phyloP scores from a whole-genome alignment of 1,139 yeast genomes.

The Hemisphaericaspora lyxosophila region DNA sequence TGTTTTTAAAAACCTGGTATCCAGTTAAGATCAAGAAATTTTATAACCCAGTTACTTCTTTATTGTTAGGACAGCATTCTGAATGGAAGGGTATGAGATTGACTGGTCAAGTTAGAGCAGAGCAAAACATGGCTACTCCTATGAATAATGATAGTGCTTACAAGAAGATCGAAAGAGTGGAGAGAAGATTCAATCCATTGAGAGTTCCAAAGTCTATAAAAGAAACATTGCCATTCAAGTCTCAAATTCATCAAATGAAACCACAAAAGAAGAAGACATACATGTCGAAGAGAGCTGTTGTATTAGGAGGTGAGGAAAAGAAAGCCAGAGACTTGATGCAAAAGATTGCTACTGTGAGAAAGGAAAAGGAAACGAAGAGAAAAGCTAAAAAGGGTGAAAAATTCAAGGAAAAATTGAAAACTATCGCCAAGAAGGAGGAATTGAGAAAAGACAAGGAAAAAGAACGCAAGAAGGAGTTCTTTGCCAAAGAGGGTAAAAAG shows the following conservation, averaged over 20 bases:
- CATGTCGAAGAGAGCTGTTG: conserved; percentile 90
- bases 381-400: conserved; percentile 73
- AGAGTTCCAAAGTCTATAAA: conserved; percentile 80
- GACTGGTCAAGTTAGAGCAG: conserved; percentile 92
- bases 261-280: conserved; percentile 85
- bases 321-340: conserved; percentile 88
- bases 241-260: conserved; percentile 85
- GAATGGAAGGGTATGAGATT: conserved; percentile 97
- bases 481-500: conserved; percentile 71
- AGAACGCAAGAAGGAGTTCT: conserved; percentile 84
- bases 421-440: conserved; percentile 72
- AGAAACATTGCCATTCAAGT: conserved; percentile 81
- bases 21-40: conserved; percentile 88
- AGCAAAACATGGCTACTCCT: conserved; percentile 64
- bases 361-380: conserved; percentile 82
- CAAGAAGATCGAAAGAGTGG: conserved; percentile 80
- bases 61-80: conserved; percentile 68
- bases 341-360: conserved; percentile 79
- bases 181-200: conserved; percentile 82
- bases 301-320: conserved; percentile 88
- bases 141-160: conserved; percentile 66
- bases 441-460: conserved; percentile 70
- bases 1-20: conserved; percentile 94
- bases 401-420: conserved; percentile 72
- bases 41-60: conserved; percentile 94